These are phyloP conservation scores for Penicillium lagena DNA, from an alignment of 495 filamentous ascomycete species.

Conservation along the genomic window DNA sequence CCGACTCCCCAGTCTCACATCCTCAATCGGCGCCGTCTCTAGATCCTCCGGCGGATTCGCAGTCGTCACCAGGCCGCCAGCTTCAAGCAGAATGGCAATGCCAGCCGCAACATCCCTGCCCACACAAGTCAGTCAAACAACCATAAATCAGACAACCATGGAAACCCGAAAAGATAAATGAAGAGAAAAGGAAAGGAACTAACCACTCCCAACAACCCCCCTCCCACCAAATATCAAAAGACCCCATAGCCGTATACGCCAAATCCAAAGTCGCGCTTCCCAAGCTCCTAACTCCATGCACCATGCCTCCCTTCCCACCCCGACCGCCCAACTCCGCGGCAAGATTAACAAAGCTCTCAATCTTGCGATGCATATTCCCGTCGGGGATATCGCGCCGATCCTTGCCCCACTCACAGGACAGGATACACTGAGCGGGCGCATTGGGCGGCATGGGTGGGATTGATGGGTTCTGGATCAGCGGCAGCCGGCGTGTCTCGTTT, in stretches of 20 bases:
- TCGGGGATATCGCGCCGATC: constrained; percentile 55
- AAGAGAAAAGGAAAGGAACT: constrained; percentile 8
- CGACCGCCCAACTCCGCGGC: constrained; percentile 53
- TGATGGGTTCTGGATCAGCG: constrained; percentile 47
- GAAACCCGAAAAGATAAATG: background rate
- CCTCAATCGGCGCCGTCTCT: constrained; percentile 47
- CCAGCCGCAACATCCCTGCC: constrained; percentile 49
- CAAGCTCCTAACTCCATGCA: constrained; percentile 51
- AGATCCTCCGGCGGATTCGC: constrained; percentile 56
- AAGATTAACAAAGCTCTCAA: constrained; percentile 66
- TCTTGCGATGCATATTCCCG: constrained; percentile 59
- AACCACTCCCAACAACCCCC: constrained; percentile 55
- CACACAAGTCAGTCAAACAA: constrained; percentile 2
- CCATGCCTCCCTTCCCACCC: constrained; percentile 58
- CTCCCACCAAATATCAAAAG: constrained; percentile 55
- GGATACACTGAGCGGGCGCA: constrained; percentile 59
- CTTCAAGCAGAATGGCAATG: constrained; percentile 49
- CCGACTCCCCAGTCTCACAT: constrained; percentile 52
- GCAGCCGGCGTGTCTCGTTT: constrained; percentile 52
- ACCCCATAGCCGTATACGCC: constrained; percentile 51
- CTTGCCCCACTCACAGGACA: constrained; percentile 69
- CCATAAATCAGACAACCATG: background rate
- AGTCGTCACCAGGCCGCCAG: constrained; percentile 59
- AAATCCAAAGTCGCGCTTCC: constrained; percentile 54
- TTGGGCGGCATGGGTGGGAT: constrained; percentile 53